phyloP scores from a whole-genome alignment of 2,329 filamentous ascomycete species.

The Xylaria sp. region DNA sequence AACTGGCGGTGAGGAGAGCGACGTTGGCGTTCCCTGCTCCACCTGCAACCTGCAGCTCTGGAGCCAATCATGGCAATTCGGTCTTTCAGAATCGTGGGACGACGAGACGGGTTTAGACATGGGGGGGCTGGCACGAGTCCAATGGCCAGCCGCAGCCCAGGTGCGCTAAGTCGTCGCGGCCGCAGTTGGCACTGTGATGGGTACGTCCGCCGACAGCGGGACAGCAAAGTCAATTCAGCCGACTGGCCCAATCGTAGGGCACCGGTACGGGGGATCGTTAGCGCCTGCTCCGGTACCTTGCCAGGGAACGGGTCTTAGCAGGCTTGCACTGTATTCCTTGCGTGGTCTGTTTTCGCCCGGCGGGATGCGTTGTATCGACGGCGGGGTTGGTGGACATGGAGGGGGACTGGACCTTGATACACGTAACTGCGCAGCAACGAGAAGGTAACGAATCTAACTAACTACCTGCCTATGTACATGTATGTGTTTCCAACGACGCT shows the following conservation, averaged over 20 bases:
- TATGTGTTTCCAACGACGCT: too few relatives aligned
- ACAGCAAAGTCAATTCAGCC: neutral
- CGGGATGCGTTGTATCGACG: neutral
- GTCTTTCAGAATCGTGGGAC: conserved; percentile 31
- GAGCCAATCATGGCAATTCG: conserved; percentile 30
- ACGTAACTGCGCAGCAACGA: too few relatives aligned
- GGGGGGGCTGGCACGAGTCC: conserved; percentile 21
- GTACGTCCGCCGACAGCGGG: conserved; percentile 9
- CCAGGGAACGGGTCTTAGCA: neutral
- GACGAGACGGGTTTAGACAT: conserved; percentile 21
- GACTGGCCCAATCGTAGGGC: too few relatives aligned
- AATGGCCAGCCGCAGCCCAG: conserved; percentile 23
- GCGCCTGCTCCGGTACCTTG: neutral
- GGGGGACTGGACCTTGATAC: too few relatives aligned
- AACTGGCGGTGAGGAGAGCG: conserved; percentile 40
- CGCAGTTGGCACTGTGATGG: conserved; percentile 18
- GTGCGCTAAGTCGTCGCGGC: conserved; percentile 5
- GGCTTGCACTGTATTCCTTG: neutral
- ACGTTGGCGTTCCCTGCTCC: conserved; percentile 37
- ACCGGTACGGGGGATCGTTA: too few relatives aligned
- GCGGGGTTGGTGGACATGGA: neutral
- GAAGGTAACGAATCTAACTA: too few relatives aligned
- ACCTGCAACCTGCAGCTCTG: conserved; percentile 36
- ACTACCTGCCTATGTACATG: too few relatives aligned
- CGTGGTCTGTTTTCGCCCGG: neutral